Base-by-base conservation (phyloP, 1,139 yeast genomes). In the Blastobotrys arbuscula region DNA sequence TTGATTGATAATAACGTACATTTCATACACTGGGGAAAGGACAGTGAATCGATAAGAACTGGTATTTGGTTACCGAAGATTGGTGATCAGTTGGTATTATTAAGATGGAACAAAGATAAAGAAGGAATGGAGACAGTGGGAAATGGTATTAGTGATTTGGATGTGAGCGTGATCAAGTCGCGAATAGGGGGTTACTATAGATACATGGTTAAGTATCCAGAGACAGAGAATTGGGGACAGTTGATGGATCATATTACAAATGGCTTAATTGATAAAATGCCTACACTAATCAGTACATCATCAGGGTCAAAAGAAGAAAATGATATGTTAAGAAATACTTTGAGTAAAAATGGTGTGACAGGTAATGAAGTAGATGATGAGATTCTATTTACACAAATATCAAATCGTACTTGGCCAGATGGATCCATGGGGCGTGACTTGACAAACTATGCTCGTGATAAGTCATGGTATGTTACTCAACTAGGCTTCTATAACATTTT, bases 361-460 rank as follows among this genome's bases (percentile, higher is more conserved):
- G 23, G 6, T 13, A 4, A 18, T 19, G 44, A 41, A 18, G n/a
- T 68, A 65, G 47, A 59, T 62, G 65, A 64, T 19, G 66, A 63
- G 44, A 52, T 65, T 30, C 54, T 60, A 9, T 75, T 72, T 51
- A 66, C 72, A 0, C 64, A 74, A 8, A 67, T 71, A 30, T 59
- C 72, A 51, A 67, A 67, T 43, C 63, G 67, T 7, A 60, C 65
- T 0, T 65, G 69, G 51, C 61, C 59, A 56, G 74, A 58, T 21
- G 69, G 61, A 46, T 69, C 67, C 3, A 50, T 62, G 3, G 59
- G 66, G 0, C 58, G 60, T 1, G 65, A 67, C 47, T 58, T 63
- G 42, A 74, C 76, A 41, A 57, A 59, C 19, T 73, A 73, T 48
- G 68, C 67, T 26, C 49, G 68, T 19, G 79, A 76, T 58, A 74